Percentiles rank a stretch among this genome's conserved stretches.
Conservation (phyloP, 768 basidiomycete species). For the Amanita polypyramis region DNA sequence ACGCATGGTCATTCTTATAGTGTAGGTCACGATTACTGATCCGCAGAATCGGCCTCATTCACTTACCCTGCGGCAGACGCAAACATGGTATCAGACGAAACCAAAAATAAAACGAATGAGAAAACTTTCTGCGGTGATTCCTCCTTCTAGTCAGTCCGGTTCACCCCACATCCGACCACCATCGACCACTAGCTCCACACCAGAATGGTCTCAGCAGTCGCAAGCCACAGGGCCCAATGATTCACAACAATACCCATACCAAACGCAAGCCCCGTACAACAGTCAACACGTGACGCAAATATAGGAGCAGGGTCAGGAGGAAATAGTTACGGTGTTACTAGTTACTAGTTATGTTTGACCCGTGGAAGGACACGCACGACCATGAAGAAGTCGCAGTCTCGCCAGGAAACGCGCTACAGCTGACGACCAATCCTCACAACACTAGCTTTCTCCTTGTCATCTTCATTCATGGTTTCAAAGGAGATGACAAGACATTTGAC, state of each 20-base stretch:
- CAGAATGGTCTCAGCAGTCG: constrained; percentile 1
- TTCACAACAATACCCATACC: constrained; percentile 23
- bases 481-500: constrained; percentile 57
- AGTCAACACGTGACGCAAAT: constrained; percentile 24
- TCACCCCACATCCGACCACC: neutral
- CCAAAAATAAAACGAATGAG: neutral
- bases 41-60: neutral
- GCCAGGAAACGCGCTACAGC: constrained; percentile 3
- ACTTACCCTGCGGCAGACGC: constrained; percentile 15
- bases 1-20: neutral
- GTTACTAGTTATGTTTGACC: neutral
- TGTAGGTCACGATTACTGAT: neutral
- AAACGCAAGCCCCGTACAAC: constrained; percentile 45
- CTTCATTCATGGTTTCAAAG: constrained; percentile 73
- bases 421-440: constrained; percentile 9
- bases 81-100: constrained; percentile 25
- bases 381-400: neutral
- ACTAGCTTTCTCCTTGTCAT: constrained; percentile 52
- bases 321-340: too few relatives aligned
- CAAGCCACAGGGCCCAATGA: constrained; percentile 11
- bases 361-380: neutral
- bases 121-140: neutral
- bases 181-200: neutral
- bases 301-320: too few relatives aligned
- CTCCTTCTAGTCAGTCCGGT: neutral